Evolutionary conservation across 2,329 filamentous ascomycete species (phyloP), one percentile per base, ranked within the genome.

Genomic region (Colletotrichum tamarilloi): DNA sequence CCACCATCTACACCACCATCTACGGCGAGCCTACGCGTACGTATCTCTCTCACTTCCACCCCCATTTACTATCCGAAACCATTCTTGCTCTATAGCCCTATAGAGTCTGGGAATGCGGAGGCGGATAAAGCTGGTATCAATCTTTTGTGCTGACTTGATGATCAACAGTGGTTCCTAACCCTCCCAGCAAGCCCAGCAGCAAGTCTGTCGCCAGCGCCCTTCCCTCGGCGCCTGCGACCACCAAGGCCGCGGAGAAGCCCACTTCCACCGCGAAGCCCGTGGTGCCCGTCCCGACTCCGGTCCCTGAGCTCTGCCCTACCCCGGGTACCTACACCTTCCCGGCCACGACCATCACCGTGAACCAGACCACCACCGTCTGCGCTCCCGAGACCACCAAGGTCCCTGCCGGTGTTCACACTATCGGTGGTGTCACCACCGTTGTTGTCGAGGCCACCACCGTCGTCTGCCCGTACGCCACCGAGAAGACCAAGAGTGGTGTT

Each of bases 311-410:
- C 63, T 92, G 87, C 87, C 84, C 90, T 67, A 92, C 90, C 58
- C 90, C 93, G 38, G 93, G 93, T 82, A 89, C 88, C 75, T 95
- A 95, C 87, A 94, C 93, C 77, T 91, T 94, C 87, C 91, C 92
- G 77, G 92, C 92, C 73, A 93, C 89, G 77, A 95, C 93, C 75
- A 80, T 94, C 76, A 92, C 90, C 74, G 84, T 95, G 76, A 91
- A 87, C 75, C 86, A 91, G 82, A 88, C 89, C 73, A 93, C 91
- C 77, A 93, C 91, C 52, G 92, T 93, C 75, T 91, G 89, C 82
- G 92, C 83, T 77, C 88, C 89, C 65, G 86, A 90, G 75, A 87
- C 89, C 72, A 93, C 92, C 76, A 82, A 86, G 63, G 86, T 94
- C 62, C 85, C 91, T 68, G 76, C 87, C 72, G 93, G 93, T 79